A percentile compares a stretch with the other conserved stretches of the same genome.
phyloP scores from a whole-genome alignment of 2,329 filamentous ascomycete genomes.

The Torrubiella hemipterigena region DNA sequence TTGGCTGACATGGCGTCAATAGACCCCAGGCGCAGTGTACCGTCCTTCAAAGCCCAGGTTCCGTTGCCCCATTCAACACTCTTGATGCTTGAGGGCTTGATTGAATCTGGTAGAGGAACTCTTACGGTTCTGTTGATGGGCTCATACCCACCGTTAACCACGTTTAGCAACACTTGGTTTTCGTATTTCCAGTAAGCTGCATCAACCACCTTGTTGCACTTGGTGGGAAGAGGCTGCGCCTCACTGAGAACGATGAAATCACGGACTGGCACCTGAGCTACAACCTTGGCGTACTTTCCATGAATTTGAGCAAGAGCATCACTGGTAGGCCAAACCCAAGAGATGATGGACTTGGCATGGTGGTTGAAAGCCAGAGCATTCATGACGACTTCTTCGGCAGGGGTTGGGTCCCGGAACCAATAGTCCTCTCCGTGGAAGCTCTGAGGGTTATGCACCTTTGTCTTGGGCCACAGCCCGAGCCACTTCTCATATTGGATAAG shows the following conservation, averaged over 20 bases:
- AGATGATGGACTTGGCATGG: slow-evolving; percentile 28
- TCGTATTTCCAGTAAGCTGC: slow-evolving; percentile 12
- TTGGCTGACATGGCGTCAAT: slow-evolving; percentile 13
- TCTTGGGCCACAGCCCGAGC: slow-evolving; percentile 29
- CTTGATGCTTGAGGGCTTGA: slow-evolving; percentile 6
- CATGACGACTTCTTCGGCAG: slow-evolving; percentile 31
- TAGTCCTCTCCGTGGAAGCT: slow-evolving; percentile 34
- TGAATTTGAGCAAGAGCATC: slow-evolving; percentile 22
- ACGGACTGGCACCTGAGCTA: slow-evolving; percentile 22
- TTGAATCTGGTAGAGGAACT: slow-evolving; percentile 8
- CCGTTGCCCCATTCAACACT: slow-evolving; percentile 11
- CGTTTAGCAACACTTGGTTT: slow-evolving; percentile 10
- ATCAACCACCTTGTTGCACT: slow-evolving; percentile 7
- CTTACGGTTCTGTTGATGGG: slow-evolving; percentile 6
- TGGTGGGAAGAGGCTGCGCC: slow-evolving; percentile 7
- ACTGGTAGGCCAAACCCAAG: slow-evolving; percentile 32
- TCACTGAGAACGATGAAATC: slow-evolving; percentile 25
- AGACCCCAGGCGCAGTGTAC: slow-evolving; percentile 4
- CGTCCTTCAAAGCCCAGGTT: slow-evolving; percentile 8
- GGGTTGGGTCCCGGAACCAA: slow-evolving; percentile 32
- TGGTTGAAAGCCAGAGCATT: slow-evolving; percentile 31
- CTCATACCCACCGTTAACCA: slow-evolving; percentile 13
- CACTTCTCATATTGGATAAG: slow-evolving; percentile 24
- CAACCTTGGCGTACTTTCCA: slow-evolving; percentile 23
- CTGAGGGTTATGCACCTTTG: slow-evolving; percentile 32